Conservation (phyloP, 73 alveolate species). For the Urostyla sp. region DNA sequence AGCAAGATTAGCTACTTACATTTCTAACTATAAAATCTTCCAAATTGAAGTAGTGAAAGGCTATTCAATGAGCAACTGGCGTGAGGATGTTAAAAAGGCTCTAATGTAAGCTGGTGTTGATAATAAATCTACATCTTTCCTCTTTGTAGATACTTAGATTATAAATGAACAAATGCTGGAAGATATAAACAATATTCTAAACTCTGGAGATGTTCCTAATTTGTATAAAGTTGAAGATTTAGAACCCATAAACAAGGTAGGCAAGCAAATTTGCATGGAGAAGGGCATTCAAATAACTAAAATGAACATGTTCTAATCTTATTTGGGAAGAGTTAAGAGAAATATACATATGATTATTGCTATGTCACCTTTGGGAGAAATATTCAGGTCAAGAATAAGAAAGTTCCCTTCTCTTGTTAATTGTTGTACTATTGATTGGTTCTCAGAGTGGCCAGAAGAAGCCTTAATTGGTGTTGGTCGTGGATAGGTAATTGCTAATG, state of each 20-base stretch:
- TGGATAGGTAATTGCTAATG: conserved; percentile 67
- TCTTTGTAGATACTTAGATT: conserved; percentile 78
- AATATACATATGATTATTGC: conserved; percentile 98
- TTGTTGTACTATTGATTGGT: conserved; percentile 97
- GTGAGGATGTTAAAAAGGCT: conserved; percentile 65
- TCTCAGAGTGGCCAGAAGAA: conserved; percentile 97
- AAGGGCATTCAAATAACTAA: conserved; percentile 72
- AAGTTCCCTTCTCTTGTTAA: conserved; percentile 99
- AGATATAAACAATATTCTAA: conserved; percentile 93
- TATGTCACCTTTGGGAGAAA: conserved; percentile 98
- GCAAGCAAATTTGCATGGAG: conserved; percentile 78
- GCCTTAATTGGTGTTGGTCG: conserved; percentile 92
- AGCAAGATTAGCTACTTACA: conserved; percentile 96
- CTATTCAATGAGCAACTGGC: conserved; percentile 62
- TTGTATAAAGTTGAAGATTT: conserved; percentile 93
- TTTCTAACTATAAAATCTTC: conserved; percentile 81
- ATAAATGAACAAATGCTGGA: conserved; percentile 94
- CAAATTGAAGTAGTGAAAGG: conserved; percentile 73
- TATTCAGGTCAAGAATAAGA: conserved; percentile 95
- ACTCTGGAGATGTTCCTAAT: conserved; percentile 95
- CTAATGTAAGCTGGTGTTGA: conserved; percentile 76
- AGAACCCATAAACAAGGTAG: conserved; percentile 83
- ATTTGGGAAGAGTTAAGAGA: conserved; percentile 88
- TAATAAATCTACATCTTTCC: conserved; percentile 71
- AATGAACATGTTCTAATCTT: conserved; percentile 79